Conservation (phyloP, 2,329 filamentous ascomycete species). For the Metarhizium brunneum region DNA sequence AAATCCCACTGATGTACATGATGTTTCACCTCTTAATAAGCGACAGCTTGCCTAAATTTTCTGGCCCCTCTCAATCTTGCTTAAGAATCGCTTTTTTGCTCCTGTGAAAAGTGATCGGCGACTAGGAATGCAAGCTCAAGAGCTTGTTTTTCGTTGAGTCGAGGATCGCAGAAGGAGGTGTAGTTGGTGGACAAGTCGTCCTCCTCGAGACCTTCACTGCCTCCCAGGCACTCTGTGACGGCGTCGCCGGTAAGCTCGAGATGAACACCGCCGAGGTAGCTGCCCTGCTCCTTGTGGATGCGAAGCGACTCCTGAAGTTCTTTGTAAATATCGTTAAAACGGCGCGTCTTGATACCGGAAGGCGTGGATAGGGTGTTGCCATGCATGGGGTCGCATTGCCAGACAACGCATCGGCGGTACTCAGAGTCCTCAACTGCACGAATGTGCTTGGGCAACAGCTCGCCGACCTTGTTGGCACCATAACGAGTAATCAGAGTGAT, state of each 20-base stretch:
- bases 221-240: conserved; percentile 91
- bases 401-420: conserved; percentile 61
- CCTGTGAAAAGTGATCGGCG: conserved; percentile 61
- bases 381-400: conserved; percentile 99
- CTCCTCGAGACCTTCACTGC: conserved; percentile 77
- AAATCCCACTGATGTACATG: no score
- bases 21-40: no score
- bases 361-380: conserved; percentile 65
- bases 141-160: conserved; percentile 95
- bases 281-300: conserved; percentile 76
- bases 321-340: conserved; percentile 80
- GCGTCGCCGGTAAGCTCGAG: conserved; percentile 92
- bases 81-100: conserved; percentile 14
- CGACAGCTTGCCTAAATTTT: no score
- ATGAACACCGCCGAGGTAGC: conserved; percentile 88
- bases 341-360: conserved; percentile 80
- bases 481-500: conserved; percentile 95
- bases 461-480: conserved; percentile 66
- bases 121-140: conserved; percentile 90
- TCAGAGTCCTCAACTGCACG: conserved; percentile 76
- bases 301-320: conserved; percentile 76
- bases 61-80: background rate
- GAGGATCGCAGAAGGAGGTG: conserved; percentile 90
- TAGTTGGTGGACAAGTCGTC: conserved; percentile 86
- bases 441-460: conserved; percentile 76